These are phyloP conservation scores for Alternaria brassicicola DNA, from an alignment of 2,329 filamentous ascomycete genomes.

Conservation along the genomic window DNA sequence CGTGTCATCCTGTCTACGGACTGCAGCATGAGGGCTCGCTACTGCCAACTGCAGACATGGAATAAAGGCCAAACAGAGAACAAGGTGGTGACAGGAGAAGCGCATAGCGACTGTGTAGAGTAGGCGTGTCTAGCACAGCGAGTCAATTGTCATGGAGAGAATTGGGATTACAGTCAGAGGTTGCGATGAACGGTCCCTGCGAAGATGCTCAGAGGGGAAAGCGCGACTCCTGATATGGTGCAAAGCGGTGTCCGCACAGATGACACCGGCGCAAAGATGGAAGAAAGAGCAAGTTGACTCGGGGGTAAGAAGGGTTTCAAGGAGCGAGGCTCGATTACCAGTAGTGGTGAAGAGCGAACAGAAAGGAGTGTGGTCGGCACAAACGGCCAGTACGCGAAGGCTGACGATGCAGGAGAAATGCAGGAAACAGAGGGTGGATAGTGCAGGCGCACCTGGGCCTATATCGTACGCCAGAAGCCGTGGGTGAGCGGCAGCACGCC, in stretches of 20 bases:
- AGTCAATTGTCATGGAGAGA: conserved; percentile 33
- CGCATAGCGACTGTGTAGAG: conserved; percentile 34
- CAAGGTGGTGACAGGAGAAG: conserved; percentile 29
- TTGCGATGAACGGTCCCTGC: neutral
- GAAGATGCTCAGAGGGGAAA: conserved; percentile 12
- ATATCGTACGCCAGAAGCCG: conserved; percentile 29
- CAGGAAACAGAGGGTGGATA: conserved; percentile 18
- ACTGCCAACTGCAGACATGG: conserved; percentile 33
- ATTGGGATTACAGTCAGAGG: conserved; percentile 23
- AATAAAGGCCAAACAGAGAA: conserved; percentile 34
- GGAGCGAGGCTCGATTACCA: conserved; percentile 22
- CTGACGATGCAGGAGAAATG: conserved; percentile 30
- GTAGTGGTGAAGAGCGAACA: conserved; percentile 24
- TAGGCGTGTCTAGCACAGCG: conserved; percentile 17
- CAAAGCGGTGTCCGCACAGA: conserved; percentile 9
- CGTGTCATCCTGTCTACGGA: conserved; percentile 42
- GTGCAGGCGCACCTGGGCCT: conserved; percentile 14
- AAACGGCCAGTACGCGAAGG: conserved; percentile 10
- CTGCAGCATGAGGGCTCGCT: conserved; percentile 28
- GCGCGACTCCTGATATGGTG: conserved; percentile 1
- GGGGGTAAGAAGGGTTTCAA: conserved; percentile 17
- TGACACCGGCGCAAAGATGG: conserved; percentile 16
- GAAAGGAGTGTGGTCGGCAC: conserved; percentile 30
- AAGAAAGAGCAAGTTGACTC: conserved; percentile 19
- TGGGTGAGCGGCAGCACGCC: conserved; percentile 17